phyloP scores from a whole-genome alignment of 1,284 basidiomycete species.

The Pholiota adiposa region DNA sequence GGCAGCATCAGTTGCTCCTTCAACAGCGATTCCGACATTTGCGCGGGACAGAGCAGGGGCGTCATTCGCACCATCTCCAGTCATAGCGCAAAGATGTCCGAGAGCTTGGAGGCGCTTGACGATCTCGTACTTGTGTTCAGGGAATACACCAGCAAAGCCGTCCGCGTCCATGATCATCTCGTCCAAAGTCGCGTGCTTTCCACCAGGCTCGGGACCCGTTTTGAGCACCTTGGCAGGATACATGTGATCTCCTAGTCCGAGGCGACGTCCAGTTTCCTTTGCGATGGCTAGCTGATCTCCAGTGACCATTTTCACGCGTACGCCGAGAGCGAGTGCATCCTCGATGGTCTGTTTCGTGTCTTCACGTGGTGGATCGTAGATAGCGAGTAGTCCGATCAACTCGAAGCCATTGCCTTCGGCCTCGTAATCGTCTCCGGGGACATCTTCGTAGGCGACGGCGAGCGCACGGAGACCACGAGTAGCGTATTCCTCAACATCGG shows the following conservation, averaged over 20 bases:
- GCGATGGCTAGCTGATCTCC: slow-evolving; percentile 99
- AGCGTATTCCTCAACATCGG: slow-evolving; percentile 95
- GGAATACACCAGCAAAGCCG: slow-evolving; percentile 95
- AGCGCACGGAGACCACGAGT: slow-evolving; percentile 95
- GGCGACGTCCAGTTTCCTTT: slow-evolving; percentile 97
- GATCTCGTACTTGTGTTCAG: slow-evolving; percentile 88
- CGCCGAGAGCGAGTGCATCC: slow-evolving; percentile 92
- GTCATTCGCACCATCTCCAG: slow-evolving; percentile 96
- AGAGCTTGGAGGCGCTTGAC: slow-evolving; percentile 93
- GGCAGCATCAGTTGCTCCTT: slow-evolving; percentile 94
- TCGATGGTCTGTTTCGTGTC: slow-evolving; percentile 99
- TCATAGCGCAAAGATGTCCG: slow-evolving; percentile 88
- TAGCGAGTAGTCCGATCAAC: slow-evolving; percentile 95
- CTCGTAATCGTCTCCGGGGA: slow-evolving; percentile 78
- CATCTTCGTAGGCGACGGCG: slow-evolving; percentile 93
- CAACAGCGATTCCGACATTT: slow-evolving; percentile 96
- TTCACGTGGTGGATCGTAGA: slow-evolving; percentile 96
- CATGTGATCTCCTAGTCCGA: slow-evolving; percentile 94
- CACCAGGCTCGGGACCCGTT: slow-evolving; percentile 80
- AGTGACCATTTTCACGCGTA: slow-evolving; percentile 99
- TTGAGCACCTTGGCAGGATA: slow-evolving; percentile 94
- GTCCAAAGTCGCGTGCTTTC: slow-evolving; percentile 67
- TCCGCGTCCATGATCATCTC: slow-evolving; percentile 92
- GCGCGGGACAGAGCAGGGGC: slow-evolving; percentile 92
- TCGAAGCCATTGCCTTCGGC: slow-evolving; percentile 93